Base-by-base conservation (phyloP, 2,329 filamentous ascomycete genomes). In the Colletotrichum kahawae region DNA sequence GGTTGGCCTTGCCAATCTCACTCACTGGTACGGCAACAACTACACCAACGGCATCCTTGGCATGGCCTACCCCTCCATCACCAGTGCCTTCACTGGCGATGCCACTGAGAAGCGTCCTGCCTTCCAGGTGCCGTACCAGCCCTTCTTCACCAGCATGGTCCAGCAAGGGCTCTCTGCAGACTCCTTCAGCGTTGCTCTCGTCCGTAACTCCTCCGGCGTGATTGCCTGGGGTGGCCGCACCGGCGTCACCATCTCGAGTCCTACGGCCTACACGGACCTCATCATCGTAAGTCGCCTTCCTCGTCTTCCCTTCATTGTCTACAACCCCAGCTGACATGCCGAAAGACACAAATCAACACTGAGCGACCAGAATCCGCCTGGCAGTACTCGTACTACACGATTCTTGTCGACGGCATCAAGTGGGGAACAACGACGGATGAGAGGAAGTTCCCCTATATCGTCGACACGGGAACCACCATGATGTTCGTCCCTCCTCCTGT, bases 391-490 rank as follows among this genome's bases (percentile, higher is more conserved):
- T 90, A 88, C 79, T 90, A 90, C 78, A 90, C 89, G 21, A 85
- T 90, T 71, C 82, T 90, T 63, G 86, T 87, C 1, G 87, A 89
- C 70, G 88, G 88, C 4, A 82, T 89, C 74, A 80, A 81, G 75
- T 89, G 84, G 79, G 88, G 84, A 29, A 81, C 83, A 54, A 85
- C 82, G 6, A 85, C 81, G 3, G 85, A 87, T 74, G 81, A 78
- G 21, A 84, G 82, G 38, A 87, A 85, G 78, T 87, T 86, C 68
- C 87, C 87, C 6, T 89, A 86, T 78, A 88, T 90, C 67, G 82
- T 90, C 65, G 89, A 90, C 80, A 89, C 86, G 18, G 88, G 87
- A 36, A 90, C 89, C 2, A 88, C 88, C 0, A 83, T 89, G 79
- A 87, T 86, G 76, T 88, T 89, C 75, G 80, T 90, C 2, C 88